Percentiles rank a stretch among this genome's conserved stretches.
These are phyloP conservation scores for Phytophthora sp. DNA, from an alignment of 352 stramenopile genomes.

Conservation along the genomic window DNA sequence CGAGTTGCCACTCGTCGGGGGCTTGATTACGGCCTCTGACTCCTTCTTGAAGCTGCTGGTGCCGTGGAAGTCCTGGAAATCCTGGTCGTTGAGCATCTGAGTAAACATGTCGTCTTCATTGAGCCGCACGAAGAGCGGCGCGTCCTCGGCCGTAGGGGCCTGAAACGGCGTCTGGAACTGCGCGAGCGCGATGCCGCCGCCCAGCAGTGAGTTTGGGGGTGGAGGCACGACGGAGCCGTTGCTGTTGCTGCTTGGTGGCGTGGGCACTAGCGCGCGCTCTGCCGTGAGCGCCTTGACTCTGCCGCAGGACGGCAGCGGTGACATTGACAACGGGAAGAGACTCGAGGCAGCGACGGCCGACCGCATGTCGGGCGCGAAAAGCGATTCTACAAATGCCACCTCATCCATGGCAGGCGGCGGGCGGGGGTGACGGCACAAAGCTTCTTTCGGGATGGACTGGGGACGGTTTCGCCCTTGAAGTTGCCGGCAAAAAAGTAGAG, in stretches of 20 bases:
- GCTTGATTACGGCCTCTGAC: conserved; percentile 7
- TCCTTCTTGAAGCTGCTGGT: conserved; percentile 33
- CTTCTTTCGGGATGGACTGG: conserved; percentile 28
- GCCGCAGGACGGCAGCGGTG: conserved; percentile 15
- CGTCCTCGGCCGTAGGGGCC: conserved; percentile 22
- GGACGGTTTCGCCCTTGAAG: conserved; percentile 28
- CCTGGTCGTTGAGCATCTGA: conserved; percentile 53
- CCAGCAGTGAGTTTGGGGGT: conserved; percentile 42
- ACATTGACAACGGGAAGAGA: conserved; percentile 28
- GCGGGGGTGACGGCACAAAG: not conserved
- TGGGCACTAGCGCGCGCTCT: conserved; percentile 10
- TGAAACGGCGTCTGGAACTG: conserved; percentile 30
- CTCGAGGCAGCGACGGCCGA: conserved; percentile 24
- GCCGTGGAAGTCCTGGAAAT: conserved; percentile 43
- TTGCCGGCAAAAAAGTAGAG: conserved; percentile 24
- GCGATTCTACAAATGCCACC: conserved; percentile 73
- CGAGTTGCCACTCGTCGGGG: conserved; percentile 22
- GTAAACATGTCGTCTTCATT: conserved; percentile 57
- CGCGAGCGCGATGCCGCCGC: conserved; percentile 33
- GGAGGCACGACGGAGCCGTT: conserved; percentile 31
- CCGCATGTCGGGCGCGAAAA: conserved; percentile 61
- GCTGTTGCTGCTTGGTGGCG: conserved; percentile 15
- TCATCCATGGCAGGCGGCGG: conserved; percentile 49
- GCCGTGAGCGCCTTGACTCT: conserved; percentile 31
- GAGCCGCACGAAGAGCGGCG: conserved; percentile 35